Percentiles rank a stretch among this genome's conserved stretches.
Evolutionary conservation across 306 rosid species (phyloP).

Genomic region (Casuarina cunninghamiana): DNA sequence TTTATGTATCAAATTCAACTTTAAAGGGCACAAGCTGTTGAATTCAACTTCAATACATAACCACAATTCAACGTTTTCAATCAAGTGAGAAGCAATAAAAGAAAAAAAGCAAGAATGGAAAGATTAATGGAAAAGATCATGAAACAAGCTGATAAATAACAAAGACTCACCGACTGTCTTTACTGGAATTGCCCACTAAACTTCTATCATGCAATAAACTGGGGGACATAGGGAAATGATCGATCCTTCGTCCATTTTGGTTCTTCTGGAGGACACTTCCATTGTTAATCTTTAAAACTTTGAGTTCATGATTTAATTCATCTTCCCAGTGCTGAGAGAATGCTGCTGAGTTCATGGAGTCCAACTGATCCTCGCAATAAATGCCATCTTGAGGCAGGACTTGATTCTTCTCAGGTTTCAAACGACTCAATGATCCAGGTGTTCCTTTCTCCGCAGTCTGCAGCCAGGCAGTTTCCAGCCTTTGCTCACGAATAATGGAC

Average conservation of each 20-base stretch:
- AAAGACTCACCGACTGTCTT: slow-evolving; percentile 79
- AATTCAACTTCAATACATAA: background rate
- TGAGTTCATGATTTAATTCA: slow-evolving; percentile 54
- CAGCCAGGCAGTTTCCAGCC: slow-evolving; percentile 95
- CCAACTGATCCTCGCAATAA: slow-evolving; percentile 56
- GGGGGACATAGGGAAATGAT: slow-evolving; percentile 77
- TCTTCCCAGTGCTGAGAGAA: slow-evolving; percentile 76
- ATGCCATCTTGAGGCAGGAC: slow-evolving; percentile 84
- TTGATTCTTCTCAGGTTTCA: slow-evolving; percentile 93
- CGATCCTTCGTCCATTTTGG: slow-evolving; percentile 55
- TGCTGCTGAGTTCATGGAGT: slow-evolving; percentile 53
- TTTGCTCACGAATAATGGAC: slow-evolving; percentile 89
- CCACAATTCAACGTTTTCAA: background rate
- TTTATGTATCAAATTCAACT: background rate
- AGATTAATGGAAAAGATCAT: background rate
- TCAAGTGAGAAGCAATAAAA: background rate
- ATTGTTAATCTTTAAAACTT: slow-evolving; percentile 49
- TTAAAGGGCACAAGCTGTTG: background rate
- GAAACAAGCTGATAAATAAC: slow-evolving; percentile 15
- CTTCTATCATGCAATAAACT: slow-evolving; percentile 81
- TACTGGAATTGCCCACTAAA: slow-evolving; percentile 56
- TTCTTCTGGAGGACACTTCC: slow-evolving; percentile 65
- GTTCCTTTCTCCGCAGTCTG: slow-evolving; percentile 90
- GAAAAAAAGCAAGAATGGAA: background rate
- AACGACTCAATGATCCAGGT: slow-evolving; percentile 74